These are phyloP conservation scores for Fusarium pseudoanthophilum DNA, from an alignment of 2,329 filamentous ascomycete genomes.

Conservation along the genomic window DNA sequence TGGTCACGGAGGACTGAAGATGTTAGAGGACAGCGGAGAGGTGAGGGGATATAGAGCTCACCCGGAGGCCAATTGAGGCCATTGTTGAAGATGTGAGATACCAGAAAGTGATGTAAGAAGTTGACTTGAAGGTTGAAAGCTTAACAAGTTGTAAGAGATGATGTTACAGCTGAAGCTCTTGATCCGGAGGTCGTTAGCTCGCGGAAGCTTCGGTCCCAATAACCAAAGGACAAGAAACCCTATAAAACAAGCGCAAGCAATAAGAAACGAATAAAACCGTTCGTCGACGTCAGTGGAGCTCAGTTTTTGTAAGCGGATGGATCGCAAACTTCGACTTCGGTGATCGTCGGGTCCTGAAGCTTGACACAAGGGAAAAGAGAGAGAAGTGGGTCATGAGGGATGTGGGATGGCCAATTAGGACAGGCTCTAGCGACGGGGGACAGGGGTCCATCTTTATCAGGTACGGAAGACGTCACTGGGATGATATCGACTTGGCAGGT, in stretches of 20 bases:
- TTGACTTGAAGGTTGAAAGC: not conserved
- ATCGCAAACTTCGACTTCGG: conserved; percentile 7
- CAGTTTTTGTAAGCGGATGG: conserved; percentile 18
- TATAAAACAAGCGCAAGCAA: not conserved
- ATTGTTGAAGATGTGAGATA: conserved; percentile 8
- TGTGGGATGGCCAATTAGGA: conserved; percentile 24
- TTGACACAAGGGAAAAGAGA: conserved; percentile 7
- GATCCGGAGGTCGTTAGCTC: not conserved
- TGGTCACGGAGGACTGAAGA: conserved; percentile 33
- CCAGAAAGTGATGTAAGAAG: not conserved
- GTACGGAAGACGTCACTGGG: conserved; percentile 39
- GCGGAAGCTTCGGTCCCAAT: conserved; percentile 12
- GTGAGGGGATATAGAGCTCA: conserved; percentile 11
- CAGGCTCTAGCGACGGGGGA: conserved; percentile 1
- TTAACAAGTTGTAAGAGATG: not conserved
- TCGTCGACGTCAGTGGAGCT: conserved; percentile 30
- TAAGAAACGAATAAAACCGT: not conserved
- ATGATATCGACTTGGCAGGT: conserved; percentile 31
- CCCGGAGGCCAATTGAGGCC: conserved; percentile 42
- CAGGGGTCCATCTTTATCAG: conserved; percentile 36
- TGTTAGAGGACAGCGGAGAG: conserved; percentile 17
- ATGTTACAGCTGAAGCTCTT: conserved; percentile 33
- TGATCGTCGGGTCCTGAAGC: conserved; percentile 20
- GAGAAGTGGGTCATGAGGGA: conserved; percentile 28
- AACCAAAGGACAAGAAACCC: not conserved